A percentile compares a stretch with the other conserved stretches of the same genome.
Conservation (phyloP, 805 yeast species). For the Saccharomyces cerevisiae region DNA sequence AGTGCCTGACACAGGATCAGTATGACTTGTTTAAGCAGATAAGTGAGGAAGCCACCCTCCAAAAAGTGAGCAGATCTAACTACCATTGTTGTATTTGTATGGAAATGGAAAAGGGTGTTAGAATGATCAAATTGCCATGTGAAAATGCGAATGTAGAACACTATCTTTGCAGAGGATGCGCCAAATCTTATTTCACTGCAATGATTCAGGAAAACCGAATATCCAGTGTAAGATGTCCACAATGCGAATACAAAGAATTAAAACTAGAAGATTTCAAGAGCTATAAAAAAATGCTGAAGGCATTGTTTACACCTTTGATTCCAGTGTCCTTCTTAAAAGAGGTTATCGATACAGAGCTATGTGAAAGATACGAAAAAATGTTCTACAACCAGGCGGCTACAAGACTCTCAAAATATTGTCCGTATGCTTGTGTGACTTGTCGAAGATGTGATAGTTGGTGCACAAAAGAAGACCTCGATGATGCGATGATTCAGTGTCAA, state of each 20-base stretch:
- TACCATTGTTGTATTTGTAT: slow-evolving; percentile 53
- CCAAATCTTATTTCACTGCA: slow-evolving; percentile 35
- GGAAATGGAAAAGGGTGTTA: slow-evolving; percentile 38
- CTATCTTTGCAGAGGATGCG: slow-evolving; percentile 40
- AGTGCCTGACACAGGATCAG: slow-evolving; percentile 11
- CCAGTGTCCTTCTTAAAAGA: slow-evolving; percentile 29
- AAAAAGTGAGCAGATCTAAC: slow-evolving; percentile 31
- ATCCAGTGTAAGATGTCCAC: slow-evolving; percentile 50
- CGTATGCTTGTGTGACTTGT: slow-evolving; percentile 43
- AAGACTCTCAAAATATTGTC: slow-evolving; percentile 37
- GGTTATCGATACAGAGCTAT: slow-evolving; percentile 25
- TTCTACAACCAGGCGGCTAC: slow-evolving; percentile 36
- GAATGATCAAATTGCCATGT: slow-evolving; percentile 36
- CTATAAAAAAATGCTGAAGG: slow-evolving; percentile 28
- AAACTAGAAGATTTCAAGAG: slow-evolving; percentile 17
- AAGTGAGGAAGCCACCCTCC: slow-evolving; percentile 17
- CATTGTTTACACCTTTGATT: slow-evolving; percentile 37
- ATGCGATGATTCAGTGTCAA: slow-evolving; percentile 41
- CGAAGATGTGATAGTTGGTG: slow-evolving; percentile 45
- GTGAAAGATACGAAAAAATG: slow-evolving; percentile 35
- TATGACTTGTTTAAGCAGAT: slow-evolving; percentile 14
- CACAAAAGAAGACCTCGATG: slow-evolving; percentile 39
- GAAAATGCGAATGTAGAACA: slow-evolving; percentile 28
- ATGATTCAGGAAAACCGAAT: slow-evolving; percentile 42
- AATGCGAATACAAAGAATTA: slow-evolving; percentile 29